Conservation (phyloP, 805 yeast genomes). For the Lachancea cidri region DNA sequence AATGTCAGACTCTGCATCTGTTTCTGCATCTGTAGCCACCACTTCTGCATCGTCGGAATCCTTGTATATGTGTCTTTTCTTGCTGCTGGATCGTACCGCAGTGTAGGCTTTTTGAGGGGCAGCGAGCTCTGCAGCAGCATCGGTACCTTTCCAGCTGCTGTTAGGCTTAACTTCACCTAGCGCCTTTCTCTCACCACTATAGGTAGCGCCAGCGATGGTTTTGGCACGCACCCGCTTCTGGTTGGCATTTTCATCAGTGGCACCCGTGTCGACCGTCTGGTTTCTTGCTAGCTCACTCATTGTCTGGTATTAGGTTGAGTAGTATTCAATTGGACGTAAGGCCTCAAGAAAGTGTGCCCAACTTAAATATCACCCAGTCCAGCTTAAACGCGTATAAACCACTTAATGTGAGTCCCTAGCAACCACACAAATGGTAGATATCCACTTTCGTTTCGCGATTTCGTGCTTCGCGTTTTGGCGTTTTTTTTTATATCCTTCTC, state of each 20-base stretch:
- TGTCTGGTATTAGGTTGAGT: neutral
- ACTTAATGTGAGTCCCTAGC: neutral
- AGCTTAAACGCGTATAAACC: neutral
- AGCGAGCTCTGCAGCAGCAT: neutral
- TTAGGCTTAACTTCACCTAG: conserved; percentile 8
- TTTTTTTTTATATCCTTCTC: neutral
- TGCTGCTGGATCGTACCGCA: conserved; percentile 2
- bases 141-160: conserved; percentile 4
- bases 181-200: conserved; percentile 4
- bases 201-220: conserved; percentile 5
- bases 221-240: conserved; percentile 2
- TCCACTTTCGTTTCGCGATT: conserved; percentile 3
- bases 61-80: conserved; percentile 21
- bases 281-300: conserved; percentile 7
- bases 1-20: neutral
- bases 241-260: conserved; percentile 7
- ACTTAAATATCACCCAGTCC: neutral
- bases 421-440: neutral
- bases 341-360: neutral
- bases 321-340: neutral
- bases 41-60: conserved; percentile 14
- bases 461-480: conserved; percentile 6
- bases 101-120: neutral
- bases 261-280: conserved; percentile 2
- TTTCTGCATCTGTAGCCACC: conserved; percentile 3